Evolutionary conservation across 192 early-diverging fungal species (phyloP), one percentile per base, ranked within the genome.

Genomic region (Thoreauomyces humboldtii): DNA sequence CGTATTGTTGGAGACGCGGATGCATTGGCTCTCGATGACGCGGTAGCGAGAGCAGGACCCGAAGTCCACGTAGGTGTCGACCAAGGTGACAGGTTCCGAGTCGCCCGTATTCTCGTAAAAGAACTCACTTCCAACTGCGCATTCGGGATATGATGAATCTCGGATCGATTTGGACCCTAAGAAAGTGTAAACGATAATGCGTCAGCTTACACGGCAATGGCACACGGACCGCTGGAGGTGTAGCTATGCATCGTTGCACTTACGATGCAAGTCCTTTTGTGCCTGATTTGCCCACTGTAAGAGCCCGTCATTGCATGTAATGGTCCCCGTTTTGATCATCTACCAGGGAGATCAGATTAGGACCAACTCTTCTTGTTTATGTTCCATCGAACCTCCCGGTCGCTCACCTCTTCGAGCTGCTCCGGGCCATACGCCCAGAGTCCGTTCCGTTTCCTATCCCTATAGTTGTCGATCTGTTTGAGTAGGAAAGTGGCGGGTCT

Each of bases 41-140:
- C 73, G 56, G 46, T 80, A 84, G 19, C 73, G 64, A 12, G 80
- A 80, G 66, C 77, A 82, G 1, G 75, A 71, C 4, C 82, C 82
- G 65, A 84, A 84, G 48, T 84, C 80, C 22, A 84, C 55, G 61
- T 74, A 69, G 4, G 74, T 73, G 52, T 84, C 82, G 6, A 80
- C 11, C 21, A 84, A 41, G 6, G 71, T 63, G 15, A 79, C 77
- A 4, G 77, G 68, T 27, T 71, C 61, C 7, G 52, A 53, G 14
- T 66, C 67, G 11, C 47, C 60, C n/a, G 60, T 62, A 51, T 78
- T 78, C 51, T 77, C 70, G 55, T 82, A 78, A 74, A 80, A 84
- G 59, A 69, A 84, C 65, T 81, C 75, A 57, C 78, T 78, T 11
- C 65, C 61, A 3, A 69, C 57, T 19, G 25, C 2, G 15, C 69